Evolutionary conservation across 1,139 yeast genomes (phyloP).

Genomic region (Saccharomyces uvarum): DNA sequence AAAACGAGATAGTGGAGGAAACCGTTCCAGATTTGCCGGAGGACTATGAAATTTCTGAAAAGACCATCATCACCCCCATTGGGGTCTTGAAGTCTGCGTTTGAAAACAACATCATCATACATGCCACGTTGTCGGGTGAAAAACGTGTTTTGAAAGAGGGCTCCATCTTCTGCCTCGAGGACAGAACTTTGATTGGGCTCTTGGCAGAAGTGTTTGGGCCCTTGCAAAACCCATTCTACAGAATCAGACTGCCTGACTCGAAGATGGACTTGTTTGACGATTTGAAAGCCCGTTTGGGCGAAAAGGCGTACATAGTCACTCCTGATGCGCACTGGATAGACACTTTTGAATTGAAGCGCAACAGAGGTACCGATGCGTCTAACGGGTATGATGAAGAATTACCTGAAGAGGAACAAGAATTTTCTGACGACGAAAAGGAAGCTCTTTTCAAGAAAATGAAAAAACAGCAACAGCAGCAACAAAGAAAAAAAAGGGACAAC

Average conservation of each 20-base stretch:
- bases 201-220: slow-evolving; percentile 88
- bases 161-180: slow-evolving; percentile 71
- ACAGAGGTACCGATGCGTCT: slow-evolving; percentile 91
- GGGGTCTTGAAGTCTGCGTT: slow-evolving; percentile 69
- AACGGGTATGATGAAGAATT: slow-evolving; percentile 92
- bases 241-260: slow-evolving; percentile 54
- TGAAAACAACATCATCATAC: slow-evolving; percentile 63
- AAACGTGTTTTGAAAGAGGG: slow-evolving; percentile 75
- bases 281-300: slow-evolving; percentile 45
- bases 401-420: slow-evolving; percentile 89
- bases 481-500: slow-evolving; percentile 6
- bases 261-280: slow-evolving; percentile 35
- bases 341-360: slow-evolving; percentile 59
- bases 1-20: slow-evolving; percentile 68
- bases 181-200: slow-evolving; percentile 68
- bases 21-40: slow-evolving; percentile 61
- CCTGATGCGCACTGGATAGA: slow-evolving; percentile 72
- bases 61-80: slow-evolving; percentile 61
- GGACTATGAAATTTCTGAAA: slow-evolving; percentile 49
- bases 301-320: slow-evolving; percentile 65
- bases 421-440: slow-evolving; percentile 87
- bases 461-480: slow-evolving; percentile 33
- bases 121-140: slow-evolving; percentile 77
- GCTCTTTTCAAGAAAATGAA: slow-evolving; percentile 37
- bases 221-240: slow-evolving; percentile 72